Conservation (phyloP, 2,329 filamentous ascomycete species). For the Trichophyton rubrum region DNA sequence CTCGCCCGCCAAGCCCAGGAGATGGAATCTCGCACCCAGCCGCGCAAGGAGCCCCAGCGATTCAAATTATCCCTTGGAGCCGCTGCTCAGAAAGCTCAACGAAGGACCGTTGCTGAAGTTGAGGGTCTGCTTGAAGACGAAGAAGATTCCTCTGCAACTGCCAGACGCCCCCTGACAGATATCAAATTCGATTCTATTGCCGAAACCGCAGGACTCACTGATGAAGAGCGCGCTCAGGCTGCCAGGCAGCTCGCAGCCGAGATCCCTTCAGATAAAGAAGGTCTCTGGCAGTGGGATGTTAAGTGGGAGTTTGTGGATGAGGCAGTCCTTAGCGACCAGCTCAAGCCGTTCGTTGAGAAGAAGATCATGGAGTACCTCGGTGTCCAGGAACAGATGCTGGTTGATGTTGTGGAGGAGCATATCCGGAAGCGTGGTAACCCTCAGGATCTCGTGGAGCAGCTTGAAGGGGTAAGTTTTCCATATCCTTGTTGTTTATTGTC, state of each 20-base stretch:
- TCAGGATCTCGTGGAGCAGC: conserved; percentile 67
- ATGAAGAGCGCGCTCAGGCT: conserved; percentile 76
- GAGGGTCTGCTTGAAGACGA: conserved; percentile 92
- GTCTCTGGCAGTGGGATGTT: conserved; percentile 83
- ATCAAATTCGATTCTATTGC: conserved; percentile 66
- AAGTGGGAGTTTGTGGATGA: conserved; percentile 89
- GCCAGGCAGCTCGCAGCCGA: conserved; percentile 72
- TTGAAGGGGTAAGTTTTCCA: conserved; percentile 57
- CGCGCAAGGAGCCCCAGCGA: conserved; percentile 49
- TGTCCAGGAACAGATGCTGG: conserved; percentile 88
- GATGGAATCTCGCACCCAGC: conserved; percentile 41
- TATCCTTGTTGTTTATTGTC: neutral
- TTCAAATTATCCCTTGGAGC: conserved; percentile 92
- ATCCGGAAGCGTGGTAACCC: conserved; percentile 62
- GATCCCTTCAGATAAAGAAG: conserved; percentile 75
- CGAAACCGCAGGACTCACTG: conserved; percentile 56
- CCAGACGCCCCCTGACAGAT: conserved; percentile 64
- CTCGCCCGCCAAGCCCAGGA: conserved; percentile 72
- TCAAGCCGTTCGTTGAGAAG: conserved; percentile 91
- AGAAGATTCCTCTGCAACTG: conserved; percentile 59
- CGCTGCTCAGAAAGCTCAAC: conserved; percentile 61
- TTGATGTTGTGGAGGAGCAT: conserved; percentile 84
- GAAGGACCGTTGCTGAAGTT: conserved; percentile 81
- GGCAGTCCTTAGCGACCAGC: conserved; percentile 65
- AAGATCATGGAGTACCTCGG: conserved; percentile 96